phyloP scores from a whole-genome alignment of 805 yeast species.

The Candida bentonensis region DNA sequence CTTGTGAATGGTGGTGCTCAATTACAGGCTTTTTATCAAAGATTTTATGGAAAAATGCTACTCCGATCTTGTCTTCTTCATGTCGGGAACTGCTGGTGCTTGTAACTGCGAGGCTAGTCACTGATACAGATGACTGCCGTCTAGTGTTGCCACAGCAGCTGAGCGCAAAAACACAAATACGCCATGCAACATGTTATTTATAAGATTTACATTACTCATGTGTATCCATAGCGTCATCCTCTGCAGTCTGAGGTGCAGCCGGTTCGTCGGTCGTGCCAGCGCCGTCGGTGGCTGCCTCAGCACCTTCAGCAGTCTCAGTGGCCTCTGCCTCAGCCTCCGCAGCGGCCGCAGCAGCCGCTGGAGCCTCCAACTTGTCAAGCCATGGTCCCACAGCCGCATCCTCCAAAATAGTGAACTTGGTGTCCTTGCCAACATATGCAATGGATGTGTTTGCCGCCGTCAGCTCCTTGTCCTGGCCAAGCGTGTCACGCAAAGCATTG shows the following conservation, averaged over 20 bases:
- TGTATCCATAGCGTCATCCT: slow-evolving; percentile 26
- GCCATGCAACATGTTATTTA: too few species aligned
- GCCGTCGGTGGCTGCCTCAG: slow-evolving; percentile 10
- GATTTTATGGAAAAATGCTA: too few species aligned
- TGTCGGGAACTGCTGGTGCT: too few species aligned
- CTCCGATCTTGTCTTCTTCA: too few species aligned
- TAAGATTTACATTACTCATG: slow-evolving; percentile 4
- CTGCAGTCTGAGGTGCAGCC: slow-evolving; percentile 6
- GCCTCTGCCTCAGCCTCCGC: slow-evolving; percentile 13
- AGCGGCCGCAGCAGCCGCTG: slow-evolving; percentile 37
- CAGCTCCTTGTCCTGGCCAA: slow-evolving; percentile 88
- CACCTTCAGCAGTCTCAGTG: slow-evolving; percentile 6
- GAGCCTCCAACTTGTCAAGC: slow-evolving; percentile 61
- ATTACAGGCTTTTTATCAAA: too few species aligned
- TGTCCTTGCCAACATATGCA: slow-evolving; percentile 79
- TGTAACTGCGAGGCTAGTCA: too few species aligned
- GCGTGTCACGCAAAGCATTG: slow-evolving; percentile 82
- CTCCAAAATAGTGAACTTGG: slow-evolving; percentile 63
- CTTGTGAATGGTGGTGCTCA: too few species aligned
- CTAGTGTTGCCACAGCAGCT: too few species aligned
- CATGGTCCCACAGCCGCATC: slow-evolving; percentile 78
- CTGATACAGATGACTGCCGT: too few species aligned
- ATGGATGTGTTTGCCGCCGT: slow-evolving; percentile 74
- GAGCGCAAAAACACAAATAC: too few species aligned
- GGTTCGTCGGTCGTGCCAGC: slow-evolving; percentile 11